These are phyloP conservation scores for Penicillium brevicompactum DNA, from an alignment of 2,329 filamentous ascomycete genomes.

Conservation along the genomic window DNA sequence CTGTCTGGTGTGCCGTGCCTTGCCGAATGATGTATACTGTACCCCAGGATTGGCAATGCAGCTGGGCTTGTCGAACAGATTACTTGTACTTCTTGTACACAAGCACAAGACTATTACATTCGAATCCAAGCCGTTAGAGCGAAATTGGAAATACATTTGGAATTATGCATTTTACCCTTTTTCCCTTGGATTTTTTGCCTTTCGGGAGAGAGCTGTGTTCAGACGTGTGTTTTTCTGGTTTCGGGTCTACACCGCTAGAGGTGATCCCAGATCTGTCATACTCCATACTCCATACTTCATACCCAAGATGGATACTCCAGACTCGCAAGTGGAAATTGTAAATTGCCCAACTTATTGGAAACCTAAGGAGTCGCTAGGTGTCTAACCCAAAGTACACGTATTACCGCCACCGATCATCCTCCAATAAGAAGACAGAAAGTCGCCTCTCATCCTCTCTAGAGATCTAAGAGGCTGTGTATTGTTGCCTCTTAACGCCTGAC, in stretches of 20 bases:
- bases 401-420: conserved; percentile 4
- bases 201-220: background rate
- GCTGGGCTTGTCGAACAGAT: conserved; percentile 4
- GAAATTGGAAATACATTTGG: background rate
- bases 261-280: conserved; percentile 6
- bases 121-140: conserved; percentile 1
- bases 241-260: conserved; percentile 11
- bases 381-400: background rate
- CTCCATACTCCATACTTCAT: background rate
- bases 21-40: conserved; percentile 9
- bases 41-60: conserved; percentile 27
- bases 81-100: background rate
- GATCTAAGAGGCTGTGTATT: background rate
- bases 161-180: background rate
- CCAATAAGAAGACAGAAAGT: background rate
- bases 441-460: background rate
- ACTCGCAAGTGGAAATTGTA: background rate
- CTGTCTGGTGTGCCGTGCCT: conserved; percentile 4
- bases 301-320: background rate
- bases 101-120: background rate
- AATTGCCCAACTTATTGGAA: conserved; percentile 5
- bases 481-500: conserved; percentile 4
- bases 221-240: background rate
- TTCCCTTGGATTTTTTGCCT: background rate
- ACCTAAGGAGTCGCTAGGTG: background rate